These are phyloP conservation scores for Gynostemma pentaphyllum DNA, from an alignment of 306 rosid genomes.

Conservation along the genomic window DNA sequence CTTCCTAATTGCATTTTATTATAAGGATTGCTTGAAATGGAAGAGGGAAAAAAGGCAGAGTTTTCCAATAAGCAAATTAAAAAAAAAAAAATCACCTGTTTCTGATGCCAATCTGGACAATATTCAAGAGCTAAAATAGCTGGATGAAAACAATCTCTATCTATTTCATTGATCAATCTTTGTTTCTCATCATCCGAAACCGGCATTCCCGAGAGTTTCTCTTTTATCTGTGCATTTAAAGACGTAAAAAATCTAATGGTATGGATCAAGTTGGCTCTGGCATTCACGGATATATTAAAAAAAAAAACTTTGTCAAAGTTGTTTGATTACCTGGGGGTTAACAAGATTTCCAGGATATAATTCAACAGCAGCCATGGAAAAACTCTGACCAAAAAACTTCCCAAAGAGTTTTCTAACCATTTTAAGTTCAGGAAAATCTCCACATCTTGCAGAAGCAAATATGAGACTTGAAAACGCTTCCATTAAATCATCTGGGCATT, in stretches of 20 bases:
- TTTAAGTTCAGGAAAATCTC: constrained; percentile 71
- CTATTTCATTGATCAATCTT: constrained; percentile 47
- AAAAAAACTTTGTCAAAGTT: too few relatives aligned
- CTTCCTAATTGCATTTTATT: not conserved
- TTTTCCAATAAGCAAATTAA: not conserved
- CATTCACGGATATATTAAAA: too few relatives aligned
- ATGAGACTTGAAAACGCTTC: constrained; percentile 83
- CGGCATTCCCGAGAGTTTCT: constrained; percentile 26
- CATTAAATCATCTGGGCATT: constrained; percentile 53
- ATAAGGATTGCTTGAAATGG: not conserved
- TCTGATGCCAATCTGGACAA: constrained; percentile 45
- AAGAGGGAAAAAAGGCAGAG: not conserved
- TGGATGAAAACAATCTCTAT: constrained; percentile 35
- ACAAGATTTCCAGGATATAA: constrained; percentile 62
- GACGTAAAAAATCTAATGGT: too few relatives aligned
- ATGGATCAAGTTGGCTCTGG: too few relatives aligned
- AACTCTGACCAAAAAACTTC: constrained; percentile 48
- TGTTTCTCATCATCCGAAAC: constrained; percentile 47
- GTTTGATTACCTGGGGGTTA: constrained; percentile 53
- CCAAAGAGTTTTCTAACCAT: constrained; percentile 50
- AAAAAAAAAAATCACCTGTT: constrained; percentile 50
- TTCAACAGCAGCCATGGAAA: constrained; percentile 47
- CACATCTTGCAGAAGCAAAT: constrained; percentile 85
- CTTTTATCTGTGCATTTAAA: constrained; percentile 33
- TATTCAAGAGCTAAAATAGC: constrained; percentile 50